Evolutionary conservation across 2,329 filamentous ascomycete species (phyloP), one percentile per base, ranked within the genome.

Genomic region (Tolypocladium paradoxum): DNA sequence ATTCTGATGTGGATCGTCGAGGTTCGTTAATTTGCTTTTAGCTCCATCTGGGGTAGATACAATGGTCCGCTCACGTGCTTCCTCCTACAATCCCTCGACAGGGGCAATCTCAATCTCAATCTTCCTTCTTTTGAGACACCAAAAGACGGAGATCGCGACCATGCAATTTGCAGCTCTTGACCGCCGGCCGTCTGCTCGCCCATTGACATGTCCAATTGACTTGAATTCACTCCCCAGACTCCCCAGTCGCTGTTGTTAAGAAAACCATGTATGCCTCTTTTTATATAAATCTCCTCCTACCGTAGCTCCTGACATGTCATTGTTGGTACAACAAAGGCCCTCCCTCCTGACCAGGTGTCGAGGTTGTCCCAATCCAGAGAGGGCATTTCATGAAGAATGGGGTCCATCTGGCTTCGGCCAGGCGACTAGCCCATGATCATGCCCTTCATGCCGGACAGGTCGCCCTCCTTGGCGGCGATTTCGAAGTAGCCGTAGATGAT

Each of bases 401-500:
- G 16, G 12, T 31, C 46, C 33, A 20, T 40, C 27, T 18, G 37
- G 6, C 20, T 51, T 24, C 27, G 49, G n/a, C 18, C 11, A 9
- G 31, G 18, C 20, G 1, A 51, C 77, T 79, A 85, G 64, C 82
- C 82, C 82, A 85, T 84, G 58, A 85, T 78, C 81, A 85, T 84
- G 54, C 83, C 83, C 72, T 85, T 84, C 81, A 85, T 83, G 61
- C 90, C 89, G 56, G 85, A 81, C 73, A 97, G 85, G 70, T 99
- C 93, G 64, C 93, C 93, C 75, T 99, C 93, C 76, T 96, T 96
- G 65, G 95, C 95, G 27, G 93, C 93, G 66, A 99, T 99, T 73
- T 99, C 93, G 66, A 99, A 99, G 78, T 99, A 99, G 60, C 91
- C 90, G 73, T 99, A 99, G 73, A 99, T 99, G 70, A 99, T 99